Base-by-base conservation (phyloP, 139 green algal species). In the Chloropicon primus region DNA sequence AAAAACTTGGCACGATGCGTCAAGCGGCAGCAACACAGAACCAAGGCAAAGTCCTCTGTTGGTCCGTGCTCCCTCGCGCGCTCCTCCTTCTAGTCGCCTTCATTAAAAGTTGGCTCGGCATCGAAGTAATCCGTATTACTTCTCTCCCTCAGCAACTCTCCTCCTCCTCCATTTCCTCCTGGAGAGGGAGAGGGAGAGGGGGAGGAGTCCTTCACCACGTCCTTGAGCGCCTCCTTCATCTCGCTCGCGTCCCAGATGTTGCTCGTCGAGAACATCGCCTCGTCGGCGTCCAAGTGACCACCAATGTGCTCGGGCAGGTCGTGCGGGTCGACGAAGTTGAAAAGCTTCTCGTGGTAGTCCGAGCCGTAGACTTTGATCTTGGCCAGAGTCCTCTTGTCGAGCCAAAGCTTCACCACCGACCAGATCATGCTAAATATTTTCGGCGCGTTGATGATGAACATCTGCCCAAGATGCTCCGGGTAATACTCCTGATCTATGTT, bases 371-470 rank as follows among this genome's bases (percentile, higher is more conserved):
- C 90, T 86, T 96, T 88, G 10, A 96, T 92, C 75, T 96, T 96
- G 26, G 54, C 77, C 28, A 91, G 86, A 1, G 92, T 96, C 77
- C 91, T 82, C 24, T 79, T 23, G 74, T 96, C 90, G 26, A 96
- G 80, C 72, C 93, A 86, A n/a, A 84, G 82, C 82, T 93, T 93
- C 1, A 96, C 84, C 24, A 91, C 22, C 1, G 29, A 71, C 83
- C 85, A 96, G 1, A 96, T 79, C 74, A 89, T 82, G 54, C 87
- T 84, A 83, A 96, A 96, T 26, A 89, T 82, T 29, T 74, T 53
- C 22, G 90, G 90, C 2, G 90, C 91, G 84, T 96, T 96, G 81
- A 96, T 91, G 80, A 96, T 94, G 80, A 88, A 89, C 24, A 90
- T 92, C 71, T 87, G 82, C 77, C 83, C 88, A 80, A 96, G 79